A percentile compares a stretch with the other conserved stretches of the same genome.
Evolutionary conservation across 2,329 filamentous ascomycete species (phyloP).

Genomic region (Pyrenochaeta sp.): DNA sequence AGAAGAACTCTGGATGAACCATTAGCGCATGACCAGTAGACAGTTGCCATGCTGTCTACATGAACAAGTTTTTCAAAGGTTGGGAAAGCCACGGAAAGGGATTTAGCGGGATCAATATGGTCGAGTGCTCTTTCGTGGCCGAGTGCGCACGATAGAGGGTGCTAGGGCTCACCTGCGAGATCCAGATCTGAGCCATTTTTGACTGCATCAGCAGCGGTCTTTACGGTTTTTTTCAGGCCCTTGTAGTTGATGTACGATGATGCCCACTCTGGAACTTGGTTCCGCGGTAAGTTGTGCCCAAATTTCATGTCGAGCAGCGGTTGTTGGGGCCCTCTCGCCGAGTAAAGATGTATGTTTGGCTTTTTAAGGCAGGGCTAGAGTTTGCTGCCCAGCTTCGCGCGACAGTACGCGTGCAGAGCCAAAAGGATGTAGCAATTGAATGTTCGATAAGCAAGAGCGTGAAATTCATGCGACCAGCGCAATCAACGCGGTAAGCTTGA

Average conservation of each 20-base stretch:
- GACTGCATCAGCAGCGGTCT: constrained; percentile 72
- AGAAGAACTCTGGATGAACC: constrained; percentile 82
- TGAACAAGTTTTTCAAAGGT: background rate
- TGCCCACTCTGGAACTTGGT: constrained; percentile 89
- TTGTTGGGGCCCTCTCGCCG: constrained; percentile 1
- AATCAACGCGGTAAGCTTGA: constrained; percentile 28
- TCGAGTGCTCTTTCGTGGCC: background rate
- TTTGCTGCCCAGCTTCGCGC: constrained; percentile 7
- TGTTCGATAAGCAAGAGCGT: constrained; percentile 13
- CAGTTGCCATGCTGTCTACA: background rate
- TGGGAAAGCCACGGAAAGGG: background rate
- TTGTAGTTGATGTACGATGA: constrained; percentile 89
- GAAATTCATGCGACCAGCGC: constrained; percentile 25
- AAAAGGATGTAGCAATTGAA: constrained; percentile 20
- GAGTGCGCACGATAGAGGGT: background rate
- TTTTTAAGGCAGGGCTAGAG: background rate
- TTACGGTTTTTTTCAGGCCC: constrained; percentile 93
- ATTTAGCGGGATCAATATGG: background rate
- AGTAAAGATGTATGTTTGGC: constrained; percentile 2
- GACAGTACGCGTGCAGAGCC: constrained; percentile 18
- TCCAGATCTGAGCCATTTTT: constrained; percentile 80
- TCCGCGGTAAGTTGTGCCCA: constrained; percentile 71
- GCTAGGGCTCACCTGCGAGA: constrained; percentile 77
- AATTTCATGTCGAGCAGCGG: constrained; percentile 53
- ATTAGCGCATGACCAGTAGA: constrained; percentile 10